Conservation (phyloP, 768 basidiomycete genomes). For the Lactifluus subvellereus region DNA sequence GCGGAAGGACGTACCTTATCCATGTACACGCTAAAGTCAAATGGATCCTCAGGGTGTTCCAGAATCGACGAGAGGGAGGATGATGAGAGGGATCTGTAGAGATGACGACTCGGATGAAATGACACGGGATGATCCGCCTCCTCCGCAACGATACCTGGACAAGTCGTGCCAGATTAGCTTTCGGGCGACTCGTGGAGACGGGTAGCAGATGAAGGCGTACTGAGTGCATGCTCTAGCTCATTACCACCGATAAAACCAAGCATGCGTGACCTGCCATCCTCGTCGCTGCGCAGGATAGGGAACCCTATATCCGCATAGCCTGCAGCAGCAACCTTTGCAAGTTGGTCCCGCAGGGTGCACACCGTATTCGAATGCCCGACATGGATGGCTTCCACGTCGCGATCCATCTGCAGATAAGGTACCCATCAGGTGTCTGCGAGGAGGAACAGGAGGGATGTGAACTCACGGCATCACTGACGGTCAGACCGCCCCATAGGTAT, state of each 20-base stretch:
- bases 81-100: constrained; percentile 36
- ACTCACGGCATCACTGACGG: constrained; percentile 73
- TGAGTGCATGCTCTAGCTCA: constrained; percentile 90
- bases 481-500: constrained; percentile 76
- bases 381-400: constrained; percentile 62
- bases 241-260: constrained; percentile 88
- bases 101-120: constrained; percentile 47
- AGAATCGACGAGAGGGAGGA: constrained; percentile 58
- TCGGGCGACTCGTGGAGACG: neutral
- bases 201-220: constrained; percentile 39
- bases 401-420: constrained; percentile 47
- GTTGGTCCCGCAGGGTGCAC: constrained; percentile 61
- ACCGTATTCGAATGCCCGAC: constrained; percentile 75
- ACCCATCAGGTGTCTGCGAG: neutral
- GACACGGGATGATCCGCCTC: constrained; percentile 59
- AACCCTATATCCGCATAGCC: constrained; percentile 80
- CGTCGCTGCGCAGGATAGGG: constrained; percentile 64
- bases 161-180: neutral
- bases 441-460: constrained; percentile 3
- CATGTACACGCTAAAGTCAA: constrained; percentile 86
- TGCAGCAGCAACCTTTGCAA: constrained; percentile 49
- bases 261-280: constrained; percentile 50
- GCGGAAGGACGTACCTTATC: constrained; percentile 53
- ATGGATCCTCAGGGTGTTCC: constrained; percentile 42
- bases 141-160: constrained; percentile 66